These are phyloP conservation scores for Fonsecaea pedrosoi DNA, from an alignment of 2,329 filamentous ascomycete species.

Conservation along the genomic window DNA sequence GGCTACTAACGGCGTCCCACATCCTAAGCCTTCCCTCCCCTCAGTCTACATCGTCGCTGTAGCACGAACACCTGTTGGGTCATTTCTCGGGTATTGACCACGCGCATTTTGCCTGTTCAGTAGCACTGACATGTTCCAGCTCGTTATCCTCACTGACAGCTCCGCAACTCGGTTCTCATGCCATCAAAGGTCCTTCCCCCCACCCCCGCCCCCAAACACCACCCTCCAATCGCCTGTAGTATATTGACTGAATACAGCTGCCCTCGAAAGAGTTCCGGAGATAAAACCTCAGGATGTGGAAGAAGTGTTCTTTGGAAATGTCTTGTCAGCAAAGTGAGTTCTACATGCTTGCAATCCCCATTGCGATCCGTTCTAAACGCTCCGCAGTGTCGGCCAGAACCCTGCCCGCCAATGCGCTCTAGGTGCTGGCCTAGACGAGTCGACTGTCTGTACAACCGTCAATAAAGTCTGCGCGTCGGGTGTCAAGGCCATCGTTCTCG, in stretches of 20 bases:
- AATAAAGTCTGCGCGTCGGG: conserved; percentile 99
- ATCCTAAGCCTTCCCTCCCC: conserved; percentile 63
- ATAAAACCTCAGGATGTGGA: conserved; percentile 90
- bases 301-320: conserved; percentile 98
- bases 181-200: conserved; percentile 76
- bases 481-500: conserved; percentile 92
- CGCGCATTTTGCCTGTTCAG: neutral
- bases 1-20: conserved; percentile 36
- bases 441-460: conserved; percentile 85
- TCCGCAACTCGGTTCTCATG: conserved; percentile 83
- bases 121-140: conserved; percentile 56
- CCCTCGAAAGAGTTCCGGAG: conserved; percentile 82
- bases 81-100: conserved; percentile 81
- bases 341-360: conserved; percentile 13
- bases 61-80: conserved; percentile 87
- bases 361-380: neutral
- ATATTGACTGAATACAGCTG: conserved; percentile 55
- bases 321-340: conserved; percentile 86
- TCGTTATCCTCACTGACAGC: conserved; percentile 88
- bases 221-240: neutral
- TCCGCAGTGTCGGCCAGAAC: conserved; percentile 83
- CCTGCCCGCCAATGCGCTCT: conserved; percentile 94
- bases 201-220: conserved; percentile 5
- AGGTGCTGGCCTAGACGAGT: conserved; percentile 80
- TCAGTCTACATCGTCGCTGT: conserved; percentile 96